Evolutionary conservation across 345 rosid species (phyloP).

Genomic region (Eucalyptus brandiana): DNA sequence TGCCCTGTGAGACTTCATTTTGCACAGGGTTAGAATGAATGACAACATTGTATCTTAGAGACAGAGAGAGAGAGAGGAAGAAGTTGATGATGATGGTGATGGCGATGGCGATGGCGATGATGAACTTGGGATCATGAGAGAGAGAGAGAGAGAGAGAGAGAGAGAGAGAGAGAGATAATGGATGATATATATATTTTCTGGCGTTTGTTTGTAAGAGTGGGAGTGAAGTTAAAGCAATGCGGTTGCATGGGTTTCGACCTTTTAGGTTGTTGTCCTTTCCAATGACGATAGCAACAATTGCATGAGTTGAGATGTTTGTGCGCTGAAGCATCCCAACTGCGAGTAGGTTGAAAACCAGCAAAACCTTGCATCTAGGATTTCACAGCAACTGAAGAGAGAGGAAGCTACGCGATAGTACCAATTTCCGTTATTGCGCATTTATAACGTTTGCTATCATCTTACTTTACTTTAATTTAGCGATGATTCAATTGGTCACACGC

Average conservation of each 20-base stretch:
- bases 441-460: background rate
- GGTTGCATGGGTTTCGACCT: background rate
- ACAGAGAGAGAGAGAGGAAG: background rate
- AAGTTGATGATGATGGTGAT: background rate
- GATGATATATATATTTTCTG: background rate
- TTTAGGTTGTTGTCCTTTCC: background rate
- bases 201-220: conserved; percentile 23
- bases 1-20: conserved; percentile 25
- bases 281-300: background rate
- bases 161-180: background rate
- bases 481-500: background rate
- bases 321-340: background rate
- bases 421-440: background rate
- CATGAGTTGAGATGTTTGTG: background rate
- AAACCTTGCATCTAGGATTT: background rate
- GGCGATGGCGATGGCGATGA: background rate
- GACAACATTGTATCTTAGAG: background rate
- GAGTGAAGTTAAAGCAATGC: conserved; percentile 57
- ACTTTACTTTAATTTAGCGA: background rate
- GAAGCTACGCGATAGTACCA: background rate
- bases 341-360: background rate
- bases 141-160: background rate
- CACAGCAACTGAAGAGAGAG: background rate
- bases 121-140: background rate
- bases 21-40: background rate